Evolutionary conservation across 169 alveolate genomes (phyloP).

Genomic region (Plasmodium ovale): DNA sequence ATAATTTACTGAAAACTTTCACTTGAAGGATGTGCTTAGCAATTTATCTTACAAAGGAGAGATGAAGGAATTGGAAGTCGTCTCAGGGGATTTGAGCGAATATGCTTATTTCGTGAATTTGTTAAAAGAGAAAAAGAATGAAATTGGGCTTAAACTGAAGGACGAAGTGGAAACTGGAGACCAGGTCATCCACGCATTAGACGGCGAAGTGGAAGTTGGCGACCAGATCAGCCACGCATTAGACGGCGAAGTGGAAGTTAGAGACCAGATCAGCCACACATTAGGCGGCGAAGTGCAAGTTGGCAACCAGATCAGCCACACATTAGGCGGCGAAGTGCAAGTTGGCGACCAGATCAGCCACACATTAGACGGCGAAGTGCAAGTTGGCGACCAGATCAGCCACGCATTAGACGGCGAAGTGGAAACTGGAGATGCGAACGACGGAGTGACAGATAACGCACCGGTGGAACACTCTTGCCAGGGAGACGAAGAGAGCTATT

Average conservation of each 20-base stretch:
- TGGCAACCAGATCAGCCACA: no score
- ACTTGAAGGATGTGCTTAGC: constrained; percentile 46
- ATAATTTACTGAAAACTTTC: not conserved
- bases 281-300: no score
- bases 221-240: no score
- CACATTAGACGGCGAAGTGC: not conserved
- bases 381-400: not conserved
- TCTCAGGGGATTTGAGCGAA: constrained; percentile 20
- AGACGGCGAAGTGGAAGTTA: no score
- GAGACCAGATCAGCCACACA: no score
- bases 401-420: not conserved
- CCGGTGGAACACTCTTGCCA: constrained; percentile 11
- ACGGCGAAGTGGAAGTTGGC: constrained; percentile 3
- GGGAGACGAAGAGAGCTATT: constrained; percentile 30
- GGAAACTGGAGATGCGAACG: no score
- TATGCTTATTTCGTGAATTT: constrained; percentile 36
- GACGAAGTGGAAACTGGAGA: not conserved
- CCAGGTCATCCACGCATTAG: not conserved
- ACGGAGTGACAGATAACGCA: not conserved
- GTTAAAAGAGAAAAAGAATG: constrained; percentile 16
- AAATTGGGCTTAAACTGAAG: not conserved
- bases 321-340: not conserved
- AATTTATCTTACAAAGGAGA: constrained; percentile 68
- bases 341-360: no score
- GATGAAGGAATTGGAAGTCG: constrained; percentile 41